phyloP scores from a whole-genome alignment of 31 red algal genomes.

The Asparagopsis taxiformis region DNA sequence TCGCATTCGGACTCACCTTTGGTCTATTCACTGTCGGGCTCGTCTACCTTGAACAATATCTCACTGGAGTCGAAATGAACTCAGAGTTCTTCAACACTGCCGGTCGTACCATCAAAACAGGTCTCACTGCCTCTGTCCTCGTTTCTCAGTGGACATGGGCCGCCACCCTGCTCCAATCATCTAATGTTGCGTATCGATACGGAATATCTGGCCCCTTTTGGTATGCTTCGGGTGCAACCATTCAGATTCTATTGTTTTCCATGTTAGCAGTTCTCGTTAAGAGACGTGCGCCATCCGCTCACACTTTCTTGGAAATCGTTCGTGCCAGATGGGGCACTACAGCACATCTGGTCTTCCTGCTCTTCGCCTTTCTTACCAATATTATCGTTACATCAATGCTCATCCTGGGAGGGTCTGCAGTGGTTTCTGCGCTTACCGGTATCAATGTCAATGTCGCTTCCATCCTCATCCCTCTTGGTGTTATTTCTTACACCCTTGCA shows the following conservation, averaged over 20 bases:
- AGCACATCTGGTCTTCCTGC: conserved; percentile 69
- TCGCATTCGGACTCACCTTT: conserved; percentile 79
- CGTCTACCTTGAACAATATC: conserved; percentile 54
- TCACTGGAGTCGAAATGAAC: conserved; percentile 47
- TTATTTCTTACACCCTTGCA: conserved; percentile 82
- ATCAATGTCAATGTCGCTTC: conserved; percentile 71
- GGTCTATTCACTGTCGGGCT: conserved; percentile 74
- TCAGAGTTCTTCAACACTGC: conserved; percentile 95
- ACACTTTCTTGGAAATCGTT: conserved; percentile 89
- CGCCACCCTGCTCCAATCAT: conserved; percentile 78
- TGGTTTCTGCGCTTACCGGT: conserved; percentile 73
- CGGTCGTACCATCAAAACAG: conserved; percentile 77
- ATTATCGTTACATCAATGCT: conserved; percentile 92
- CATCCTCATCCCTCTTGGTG: conserved; percentile 87
- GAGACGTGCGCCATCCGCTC: conserved; percentile 68
- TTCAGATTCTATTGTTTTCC: conserved; percentile 83
- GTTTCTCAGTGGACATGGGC: conserved; percentile 95
- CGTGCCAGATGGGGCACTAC: conserved; percentile 68
- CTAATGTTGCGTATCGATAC: conserved; percentile 70
- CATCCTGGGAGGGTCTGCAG: conserved; percentile 65
- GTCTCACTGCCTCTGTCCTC: conserved; percentile 84
- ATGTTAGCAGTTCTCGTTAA: conserved; percentile 85
- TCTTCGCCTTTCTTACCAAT: conserved; percentile 79
- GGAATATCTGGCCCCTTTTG: conserved; percentile 81
- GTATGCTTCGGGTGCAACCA: conserved; percentile 86